Percentiles rank a stretch among this genome's conserved stretches.
phyloP scores from a whole-genome alignment of 2,329 filamentous ascomycete species.

The Plectosphaerella sp. region DNA sequence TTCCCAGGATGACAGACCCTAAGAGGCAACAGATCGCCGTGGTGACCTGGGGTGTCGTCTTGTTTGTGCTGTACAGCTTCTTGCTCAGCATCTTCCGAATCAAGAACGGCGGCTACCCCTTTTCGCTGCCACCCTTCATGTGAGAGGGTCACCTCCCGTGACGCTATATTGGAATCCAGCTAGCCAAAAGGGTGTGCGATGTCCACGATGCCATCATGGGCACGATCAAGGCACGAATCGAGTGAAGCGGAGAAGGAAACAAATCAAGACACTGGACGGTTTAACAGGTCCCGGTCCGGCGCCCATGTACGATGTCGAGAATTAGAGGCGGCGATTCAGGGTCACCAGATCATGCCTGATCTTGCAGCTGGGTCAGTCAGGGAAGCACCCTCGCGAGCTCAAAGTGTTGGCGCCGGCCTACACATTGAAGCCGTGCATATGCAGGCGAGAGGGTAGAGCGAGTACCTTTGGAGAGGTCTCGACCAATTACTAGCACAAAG shows the following conservation, averaged over 20 bases:
- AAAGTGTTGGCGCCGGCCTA: no score
- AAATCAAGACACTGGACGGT: background rate
- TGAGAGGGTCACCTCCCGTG: constrained; percentile 20
- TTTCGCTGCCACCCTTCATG: constrained; percentile 87
- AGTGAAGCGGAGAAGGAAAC: background rate
- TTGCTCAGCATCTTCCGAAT: constrained; percentile 87
- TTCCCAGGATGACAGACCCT: constrained; percentile 77
- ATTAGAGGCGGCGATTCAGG: no score
- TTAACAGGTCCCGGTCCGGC: no score
- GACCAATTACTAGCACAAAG: no score
- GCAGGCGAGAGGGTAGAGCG: no score
- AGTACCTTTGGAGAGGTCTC: no score
- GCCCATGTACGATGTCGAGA: no score
- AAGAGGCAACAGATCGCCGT: constrained; percentile 78
- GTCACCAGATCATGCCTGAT: no score
- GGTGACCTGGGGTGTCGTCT: constrained; percentile 69
- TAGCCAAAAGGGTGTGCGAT: background rate
- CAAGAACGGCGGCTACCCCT: constrained; percentile 95
- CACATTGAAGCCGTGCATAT: no score
- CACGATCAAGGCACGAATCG: background rate
- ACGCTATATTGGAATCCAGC: background rate
- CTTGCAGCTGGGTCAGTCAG: no score
- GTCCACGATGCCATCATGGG: no score
- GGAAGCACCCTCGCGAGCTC: no score
- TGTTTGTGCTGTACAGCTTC: constrained; percentile 88